These are phyloP conservation scores for Geotrichum reessii DNA, from an alignment of 1,139 yeast genomes.

Conservation along the genomic window DNA sequence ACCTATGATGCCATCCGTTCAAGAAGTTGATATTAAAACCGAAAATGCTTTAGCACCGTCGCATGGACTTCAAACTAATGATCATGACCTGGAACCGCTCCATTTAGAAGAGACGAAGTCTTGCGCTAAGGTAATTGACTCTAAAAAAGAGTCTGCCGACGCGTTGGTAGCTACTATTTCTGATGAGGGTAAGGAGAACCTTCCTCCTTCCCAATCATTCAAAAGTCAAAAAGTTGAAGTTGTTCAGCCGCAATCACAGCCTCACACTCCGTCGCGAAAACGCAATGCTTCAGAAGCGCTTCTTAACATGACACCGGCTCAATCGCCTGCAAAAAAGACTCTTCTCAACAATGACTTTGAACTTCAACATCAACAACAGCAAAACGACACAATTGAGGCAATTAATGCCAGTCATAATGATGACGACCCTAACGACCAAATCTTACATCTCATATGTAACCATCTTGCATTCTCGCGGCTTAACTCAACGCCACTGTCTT, in stretches of 20 bases:
- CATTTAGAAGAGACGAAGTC: background rate
- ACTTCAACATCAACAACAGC: background rate
- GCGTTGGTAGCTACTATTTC: background rate
- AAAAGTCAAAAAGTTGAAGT: background rate
- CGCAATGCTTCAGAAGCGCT: background rate
- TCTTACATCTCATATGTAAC: constrained; percentile 50
- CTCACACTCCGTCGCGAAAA: background rate
- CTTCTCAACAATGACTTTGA: background rate
- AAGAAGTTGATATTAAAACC: background rate
- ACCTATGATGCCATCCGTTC: background rate
- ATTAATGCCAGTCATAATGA: background rate
- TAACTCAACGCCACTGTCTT: constrained; percentile 76
- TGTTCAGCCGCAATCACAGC: background rate
- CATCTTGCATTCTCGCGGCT: constrained; percentile 87
- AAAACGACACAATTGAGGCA: background rate
- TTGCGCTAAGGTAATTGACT: background rate
- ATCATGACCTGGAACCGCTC: background rate
- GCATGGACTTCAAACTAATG: background rate
- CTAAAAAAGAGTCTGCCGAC: background rate
- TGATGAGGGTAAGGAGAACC: background rate
- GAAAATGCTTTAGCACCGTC: background rate
- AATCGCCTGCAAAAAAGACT: background rate
- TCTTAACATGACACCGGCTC: background rate
- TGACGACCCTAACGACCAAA: background rate
- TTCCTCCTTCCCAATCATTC: background rate